Evolutionary conservation across 2,329 filamentous ascomycete genomes (phyloP).

Genomic region (Tolypocladium paradoxum): DNA sequence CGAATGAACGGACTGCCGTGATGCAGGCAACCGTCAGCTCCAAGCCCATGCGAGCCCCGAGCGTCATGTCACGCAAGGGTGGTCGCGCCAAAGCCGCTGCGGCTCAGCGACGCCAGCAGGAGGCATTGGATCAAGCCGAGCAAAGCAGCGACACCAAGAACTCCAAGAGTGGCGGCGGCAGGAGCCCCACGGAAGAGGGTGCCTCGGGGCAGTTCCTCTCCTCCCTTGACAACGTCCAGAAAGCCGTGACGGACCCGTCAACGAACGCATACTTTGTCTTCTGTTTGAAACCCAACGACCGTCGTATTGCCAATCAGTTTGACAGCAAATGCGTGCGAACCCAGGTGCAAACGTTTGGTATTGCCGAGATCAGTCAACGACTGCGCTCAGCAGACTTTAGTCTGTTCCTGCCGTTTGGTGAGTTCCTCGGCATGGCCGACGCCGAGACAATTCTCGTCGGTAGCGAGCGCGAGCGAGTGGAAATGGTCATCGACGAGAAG

Average conservation of each 20-base stretch:
- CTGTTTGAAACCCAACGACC: constrained; percentile 93
- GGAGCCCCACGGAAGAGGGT: constrained; percentile 53
- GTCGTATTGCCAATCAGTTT: constrained; percentile 95
- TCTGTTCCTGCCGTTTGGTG: constrained; percentile 87
- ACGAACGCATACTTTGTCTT: constrained; percentile 95
- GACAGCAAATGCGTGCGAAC: constrained; percentile 96
- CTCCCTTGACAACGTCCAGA: constrained; percentile 81
- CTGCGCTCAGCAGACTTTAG: constrained; percentile 91
- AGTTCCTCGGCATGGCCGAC: constrained; percentile 85
- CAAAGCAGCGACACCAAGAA: constrained; percentile 35
- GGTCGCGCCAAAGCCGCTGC: constrained; percentile 29
- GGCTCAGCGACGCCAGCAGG: constrained; percentile 26
- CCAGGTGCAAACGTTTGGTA: constrained; percentile 89
- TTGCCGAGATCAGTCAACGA: constrained; percentile 92
- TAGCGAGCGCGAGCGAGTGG: constrained; percentile 83
- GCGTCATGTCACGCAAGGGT: constrained; percentile 75
- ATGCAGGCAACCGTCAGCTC: constrained; percentile 96
- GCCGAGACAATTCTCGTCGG: constrained; percentile 78
- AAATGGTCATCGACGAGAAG: constrained; percentile 84
- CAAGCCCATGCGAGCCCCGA: constrained; percentile 84
- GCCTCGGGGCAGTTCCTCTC: constrained; percentile 87
- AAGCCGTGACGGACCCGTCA: constrained; percentile 69
- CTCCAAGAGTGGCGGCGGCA: constrained; percentile 24
- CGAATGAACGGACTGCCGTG: constrained; percentile 78
- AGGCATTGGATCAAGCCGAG: constrained; percentile 36